Evolutionary conservation across 306 rosid species (phyloP).

Genomic region (Prosopis cineraria): DNA sequence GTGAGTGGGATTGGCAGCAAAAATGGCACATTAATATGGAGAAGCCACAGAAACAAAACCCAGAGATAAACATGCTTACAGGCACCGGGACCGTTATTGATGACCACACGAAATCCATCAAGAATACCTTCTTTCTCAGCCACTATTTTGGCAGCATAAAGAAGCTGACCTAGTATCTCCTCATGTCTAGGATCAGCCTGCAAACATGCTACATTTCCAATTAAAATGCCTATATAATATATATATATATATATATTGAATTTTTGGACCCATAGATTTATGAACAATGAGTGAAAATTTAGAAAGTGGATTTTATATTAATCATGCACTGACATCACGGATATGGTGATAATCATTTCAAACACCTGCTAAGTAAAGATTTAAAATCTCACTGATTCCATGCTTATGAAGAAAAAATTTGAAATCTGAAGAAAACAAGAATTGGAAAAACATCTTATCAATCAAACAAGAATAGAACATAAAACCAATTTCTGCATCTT

Average conservation of each 20-base stretch:
- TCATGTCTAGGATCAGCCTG: constrained; percentile 77
- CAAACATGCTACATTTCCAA: constrained; percentile 10
- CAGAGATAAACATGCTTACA: constrained; percentile 53
- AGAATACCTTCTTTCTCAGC: constrained; percentile 80
- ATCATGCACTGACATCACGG: neutral
- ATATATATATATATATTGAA: neutral
- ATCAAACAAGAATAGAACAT: neutral
- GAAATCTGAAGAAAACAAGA: neutral
- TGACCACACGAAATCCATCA: constrained; percentile 86
- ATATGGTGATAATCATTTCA: neutral
- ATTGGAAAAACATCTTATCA: neutral
- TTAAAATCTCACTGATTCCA: neutral
- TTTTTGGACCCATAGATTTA: neutral
- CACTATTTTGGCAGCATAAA: constrained; percentile 75
- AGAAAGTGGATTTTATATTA: neutral
- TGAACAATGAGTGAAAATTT: neutral
- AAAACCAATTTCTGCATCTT: neutral
- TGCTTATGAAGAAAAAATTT: neutral
- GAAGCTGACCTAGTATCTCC: constrained; percentile 79
- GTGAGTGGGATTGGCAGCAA: neutral
- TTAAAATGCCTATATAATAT: constrained; percentile 1
- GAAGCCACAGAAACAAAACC: neutral
- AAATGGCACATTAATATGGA: neutral
- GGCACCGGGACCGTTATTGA: constrained; percentile 76
- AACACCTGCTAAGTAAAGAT: neutral